phyloP scores from a whole-genome alignment of 129 eudicot species.

The Artemisia annua region DNA sequence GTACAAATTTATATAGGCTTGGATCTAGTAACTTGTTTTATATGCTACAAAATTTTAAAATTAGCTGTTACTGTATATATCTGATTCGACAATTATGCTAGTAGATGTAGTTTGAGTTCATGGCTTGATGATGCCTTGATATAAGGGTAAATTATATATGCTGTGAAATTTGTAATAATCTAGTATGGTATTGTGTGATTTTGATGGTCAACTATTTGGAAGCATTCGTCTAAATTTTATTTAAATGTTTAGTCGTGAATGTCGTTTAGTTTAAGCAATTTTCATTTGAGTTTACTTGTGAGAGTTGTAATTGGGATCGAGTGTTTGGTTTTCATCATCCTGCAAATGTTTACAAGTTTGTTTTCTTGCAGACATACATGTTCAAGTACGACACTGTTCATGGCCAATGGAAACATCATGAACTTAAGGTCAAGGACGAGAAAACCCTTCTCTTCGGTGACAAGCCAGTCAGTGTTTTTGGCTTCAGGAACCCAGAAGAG shows the following conservation, averaged over 20 bases:
- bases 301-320: neutral
- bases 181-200: no score
- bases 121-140: no score
- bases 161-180: no score
- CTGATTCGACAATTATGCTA: no score
- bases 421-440: constrained; percentile 71
- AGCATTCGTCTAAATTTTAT: no score
- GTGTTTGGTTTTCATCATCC: constrained; percentile 2
- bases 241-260: neutral
- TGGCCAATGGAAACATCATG: constrained; percentile 84
- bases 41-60: no score
- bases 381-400: constrained; percentile 91
- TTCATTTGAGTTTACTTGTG: neutral
- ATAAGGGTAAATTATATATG: no score
- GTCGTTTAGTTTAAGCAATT: neutral
- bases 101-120: no score
- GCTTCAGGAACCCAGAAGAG: constrained; percentile 91
- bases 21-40: no score
- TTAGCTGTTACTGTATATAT: no score
- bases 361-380: constrained; percentile 64
- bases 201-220: no score
- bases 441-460: constrained; percentile 86
- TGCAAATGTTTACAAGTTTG: constrained; percentile 1
- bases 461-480: constrained; percentile 67
- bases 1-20: no score